Percentiles rank a stretch among this genome's conserved stretches.
Conservation (phyloP, 1,139 yeast species). For the Blastobotrys illinoisensis region DNA sequence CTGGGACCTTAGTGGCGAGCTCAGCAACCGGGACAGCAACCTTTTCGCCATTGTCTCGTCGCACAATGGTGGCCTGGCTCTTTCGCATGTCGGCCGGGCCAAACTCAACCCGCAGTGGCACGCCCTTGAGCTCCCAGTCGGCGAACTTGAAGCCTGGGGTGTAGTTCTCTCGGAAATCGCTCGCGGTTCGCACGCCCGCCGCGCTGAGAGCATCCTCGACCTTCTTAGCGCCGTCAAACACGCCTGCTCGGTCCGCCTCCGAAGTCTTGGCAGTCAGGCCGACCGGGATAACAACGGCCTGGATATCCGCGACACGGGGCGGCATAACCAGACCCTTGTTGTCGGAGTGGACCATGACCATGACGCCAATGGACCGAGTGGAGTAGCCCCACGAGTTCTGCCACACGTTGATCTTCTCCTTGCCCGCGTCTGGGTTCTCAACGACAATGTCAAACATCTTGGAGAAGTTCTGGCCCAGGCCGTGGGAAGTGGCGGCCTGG, state of each 20-base stretch:
- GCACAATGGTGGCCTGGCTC: conserved; percentile 76
- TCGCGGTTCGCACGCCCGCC: conserved; percentile 58
- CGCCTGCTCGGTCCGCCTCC: conserved; percentile 63
- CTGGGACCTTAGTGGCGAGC: conserved; percentile 63
- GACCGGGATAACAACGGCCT: conserved; percentile 89
- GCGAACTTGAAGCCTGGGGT: conserved; percentile 99
- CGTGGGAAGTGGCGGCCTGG: conserved; percentile 98
- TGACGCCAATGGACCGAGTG: conserved; percentile 97
- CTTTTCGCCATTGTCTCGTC: conserved; percentile 87
- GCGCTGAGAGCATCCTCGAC: conserved; percentile 33
- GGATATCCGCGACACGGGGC: conserved; percentile 91
- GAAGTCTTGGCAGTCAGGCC: conserved; percentile 88
- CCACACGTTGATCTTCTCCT: conserved; percentile 74
- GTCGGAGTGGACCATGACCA: conserved; percentile 98
- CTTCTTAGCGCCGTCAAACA: conserved; percentile 62
- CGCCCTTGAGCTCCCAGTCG: conserved; percentile 95
- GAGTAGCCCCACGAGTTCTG: conserved; percentile 99
- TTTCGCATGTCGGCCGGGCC: conserved; percentile 93
- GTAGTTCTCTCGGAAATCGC: conserved; percentile 90
- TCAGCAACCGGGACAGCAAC: conserved; percentile 58
- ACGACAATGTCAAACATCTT: conserved; percentile 96
- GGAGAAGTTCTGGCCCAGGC: conserved; percentile 95
- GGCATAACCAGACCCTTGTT: conserved; percentile 97
- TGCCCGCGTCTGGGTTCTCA: conserved; percentile 71
- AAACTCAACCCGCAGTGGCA: conserved; percentile 86